A percentile compares a stretch with the other conserved stretches of the same genome.
Evolutionary conservation across 495 filamentous ascomycete genomes (phyloP).

Genomic region (Eremomyces bilateralis): DNA sequence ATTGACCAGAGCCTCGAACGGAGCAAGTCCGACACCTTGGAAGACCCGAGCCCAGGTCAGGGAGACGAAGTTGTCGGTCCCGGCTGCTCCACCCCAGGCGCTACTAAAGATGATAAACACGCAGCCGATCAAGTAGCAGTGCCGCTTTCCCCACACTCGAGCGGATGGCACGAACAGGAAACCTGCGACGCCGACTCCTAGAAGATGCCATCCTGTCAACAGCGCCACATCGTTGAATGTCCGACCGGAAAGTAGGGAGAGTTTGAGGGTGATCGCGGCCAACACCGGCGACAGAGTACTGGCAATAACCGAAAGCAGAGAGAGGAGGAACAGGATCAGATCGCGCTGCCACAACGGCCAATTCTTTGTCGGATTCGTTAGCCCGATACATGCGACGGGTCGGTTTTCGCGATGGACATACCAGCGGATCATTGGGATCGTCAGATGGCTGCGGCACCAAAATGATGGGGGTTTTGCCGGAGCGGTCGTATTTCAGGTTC

Average conservation of each 20-base stretch:
- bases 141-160: slow-evolving; percentile 81
- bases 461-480: slow-evolving; percentile 13
- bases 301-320: slow-evolving; percentile 57
- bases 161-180: slow-evolving; percentile 70
- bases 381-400: not conserved
- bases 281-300: slow-evolving; percentile 63
- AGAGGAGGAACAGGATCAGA: slow-evolving; percentile 54
- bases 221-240: slow-evolving; percentile 53
- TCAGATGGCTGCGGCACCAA: slow-evolving; percentile 22
- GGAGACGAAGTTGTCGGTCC: slow-evolving; percentile 39
- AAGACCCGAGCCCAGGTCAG: slow-evolving; percentile 42
- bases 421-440: slow-evolving; percentile 27
- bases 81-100: slow-evolving; percentile 57
- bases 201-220: slow-evolving; percentile 71
- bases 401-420: slow-evolving; percentile 13
- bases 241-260: slow-evolving; percentile 35
- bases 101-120: slow-evolving; percentile 47
- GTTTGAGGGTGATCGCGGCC: slow-evolving; percentile 61
- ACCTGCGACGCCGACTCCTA: slow-evolving; percentile 60
- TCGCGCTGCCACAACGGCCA: slow-evolving; percentile 83
- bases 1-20: slow-evolving; percentile 25
- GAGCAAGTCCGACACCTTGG: slow-evolving; percentile 23
- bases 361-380: slow-evolving; percentile 33
- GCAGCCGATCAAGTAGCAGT: slow-evolving; percentile 64
- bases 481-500: slow-evolving; percentile 16